Evolutionary conservation across 495 filamentous ascomycete genomes (phyloP).

Genomic region (Aspergillus diversus): DNA sequence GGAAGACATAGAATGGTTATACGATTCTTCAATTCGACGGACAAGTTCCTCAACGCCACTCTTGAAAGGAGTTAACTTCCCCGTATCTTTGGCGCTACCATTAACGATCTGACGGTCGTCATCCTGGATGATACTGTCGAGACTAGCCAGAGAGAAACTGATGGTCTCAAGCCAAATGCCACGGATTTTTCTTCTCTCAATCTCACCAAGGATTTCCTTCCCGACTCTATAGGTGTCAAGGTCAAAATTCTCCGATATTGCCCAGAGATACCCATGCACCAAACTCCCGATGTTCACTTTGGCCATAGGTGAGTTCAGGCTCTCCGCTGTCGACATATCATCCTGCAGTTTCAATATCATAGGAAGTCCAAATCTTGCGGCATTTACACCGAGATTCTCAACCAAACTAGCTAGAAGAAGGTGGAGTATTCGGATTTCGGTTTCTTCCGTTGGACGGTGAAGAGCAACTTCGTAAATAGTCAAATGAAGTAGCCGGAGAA

Average conservation of each 20-base stretch:
- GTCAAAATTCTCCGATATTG: constrained; percentile 74
- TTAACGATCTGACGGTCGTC: constrained; percentile 24
- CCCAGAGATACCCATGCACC: constrained; percentile 85
- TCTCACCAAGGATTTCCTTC: constrained; percentile 71
- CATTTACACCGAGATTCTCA: constrained; percentile 81
- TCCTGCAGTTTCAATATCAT: constrained; percentile 89
- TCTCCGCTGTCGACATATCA: constrained; percentile 69
- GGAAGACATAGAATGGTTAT: constrained; percentile 58
- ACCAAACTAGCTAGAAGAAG: constrained; percentile 72
- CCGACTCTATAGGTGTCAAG: constrained; percentile 70
- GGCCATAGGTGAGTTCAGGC: constrained; percentile 49
- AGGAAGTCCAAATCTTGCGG: constrained; percentile 74
- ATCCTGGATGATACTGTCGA: constrained; percentile 49
- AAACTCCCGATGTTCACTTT: constrained; percentile 81
- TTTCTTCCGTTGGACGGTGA: constrained; percentile 67
- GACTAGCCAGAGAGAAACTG: constrained; percentile 54
- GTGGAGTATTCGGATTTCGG: constrained; percentile 75
- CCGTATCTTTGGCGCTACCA: constrained; percentile 13
- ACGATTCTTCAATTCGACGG: constrained; percentile 69
- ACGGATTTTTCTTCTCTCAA: constrained; percentile 68
- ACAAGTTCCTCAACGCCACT: constrained; percentile 60
- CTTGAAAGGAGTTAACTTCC: constrained; percentile 39
- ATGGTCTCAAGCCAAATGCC: constrained; percentile 75
- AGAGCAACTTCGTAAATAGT: constrained; percentile 84
- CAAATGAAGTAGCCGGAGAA: constrained; percentile 82